Evolutionary conservation across 768 basidiomycete species (phyloP), one percentile per base, ranked within the genome.

Genomic region (Glaciozyma antarctica): DNA sequence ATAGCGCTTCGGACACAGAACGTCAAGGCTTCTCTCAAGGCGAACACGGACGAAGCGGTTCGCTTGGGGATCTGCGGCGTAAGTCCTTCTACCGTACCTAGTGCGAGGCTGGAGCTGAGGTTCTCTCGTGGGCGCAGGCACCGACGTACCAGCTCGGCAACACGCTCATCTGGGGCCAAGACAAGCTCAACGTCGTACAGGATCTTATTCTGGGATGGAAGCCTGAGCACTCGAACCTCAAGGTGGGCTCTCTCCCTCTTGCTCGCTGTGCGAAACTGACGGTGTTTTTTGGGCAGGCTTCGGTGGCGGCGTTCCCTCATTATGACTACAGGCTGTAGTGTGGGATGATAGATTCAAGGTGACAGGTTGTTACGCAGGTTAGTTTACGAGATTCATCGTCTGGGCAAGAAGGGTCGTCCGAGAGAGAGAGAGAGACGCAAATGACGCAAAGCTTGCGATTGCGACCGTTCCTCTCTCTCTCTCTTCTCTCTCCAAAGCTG

Each of bases 121-220:
- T 12, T 22, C 19, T 48, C 53, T 2, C 9, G 8, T n/a, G n/a
- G n/a, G 2, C 19, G 22, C 53, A 55, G 53, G 57, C 57, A 15
- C 57, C 57, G 9, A 58, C 57, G n/a, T 58, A 43, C 57, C 43
- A 44, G 16, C n/a, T 44, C 12, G 57, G 57, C 10, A 47, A 17
- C n/a, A 44, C 19, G 12, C 57, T 43, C 41, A 21, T 58, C 22
- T 58, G 57, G 57, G 57, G 57, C 17, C 38, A 43, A 7, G 57
- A 58, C 41, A 41, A 43, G 22, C 28, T 58, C 21, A 58, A 58
- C 24, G 26, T 43, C 28, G 57, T 58, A 1, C 38, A 24, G 5
- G 57, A 58, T 21, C 57, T 58, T 34, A 38, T 58, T 34, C 22
- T 47, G 21, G 57, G 57, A 8, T 58, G 57, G 57, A 58, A 55